Evolutionary conservation across 129 eudicot species (phyloP).

Genomic region (Artemisia argyi): DNA sequence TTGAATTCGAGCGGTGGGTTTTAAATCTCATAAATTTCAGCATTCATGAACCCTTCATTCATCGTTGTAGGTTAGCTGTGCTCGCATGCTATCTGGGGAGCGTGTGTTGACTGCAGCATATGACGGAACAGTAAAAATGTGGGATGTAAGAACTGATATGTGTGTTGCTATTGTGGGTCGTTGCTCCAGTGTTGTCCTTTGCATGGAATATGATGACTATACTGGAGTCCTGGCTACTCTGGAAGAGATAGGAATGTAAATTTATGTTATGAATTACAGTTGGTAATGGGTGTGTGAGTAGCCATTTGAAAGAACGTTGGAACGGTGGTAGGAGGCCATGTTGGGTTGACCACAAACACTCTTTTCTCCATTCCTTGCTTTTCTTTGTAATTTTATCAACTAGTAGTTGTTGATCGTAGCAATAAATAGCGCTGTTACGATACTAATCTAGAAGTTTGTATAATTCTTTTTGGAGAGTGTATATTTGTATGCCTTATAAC

Average conservation of each 20-base stretch:
- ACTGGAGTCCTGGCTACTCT: slow-evolving; percentile 88
- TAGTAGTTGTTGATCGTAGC: too few relatives aligned
- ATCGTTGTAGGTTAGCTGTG: slow-evolving; percentile 66
- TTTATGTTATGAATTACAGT: background rate
- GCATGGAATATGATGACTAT: slow-evolving; percentile 92
- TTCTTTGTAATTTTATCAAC: background rate
- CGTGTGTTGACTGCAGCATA: slow-evolving; percentile 92
- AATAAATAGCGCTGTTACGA: too few relatives aligned
- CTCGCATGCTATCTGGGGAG: slow-evolving; percentile 93
- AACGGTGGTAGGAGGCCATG: too few relatives aligned
- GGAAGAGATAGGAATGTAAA: slow-evolving; percentile 80
- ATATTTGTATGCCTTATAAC: too few relatives aligned
- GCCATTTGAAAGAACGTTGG: too few relatives aligned
- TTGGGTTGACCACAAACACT: background rate
- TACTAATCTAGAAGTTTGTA: too few relatives aligned
- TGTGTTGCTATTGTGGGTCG: slow-evolving; percentile 99
- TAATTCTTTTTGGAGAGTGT: too few relatives aligned
- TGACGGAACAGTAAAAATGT: slow-evolving; percentile 97
- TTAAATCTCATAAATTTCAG: background rate
- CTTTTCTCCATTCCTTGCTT: background rate
- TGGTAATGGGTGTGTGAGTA: background rate
- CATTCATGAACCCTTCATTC: slow-evolving; percentile 10
- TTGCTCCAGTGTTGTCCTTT: slow-evolving; percentile 87
- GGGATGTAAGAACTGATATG: slow-evolving; percentile 95
- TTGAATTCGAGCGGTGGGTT: background rate